Conservation (phyloP, 2,329 filamentous ascomycete genomes). For the Capronia coronata region DNA sequence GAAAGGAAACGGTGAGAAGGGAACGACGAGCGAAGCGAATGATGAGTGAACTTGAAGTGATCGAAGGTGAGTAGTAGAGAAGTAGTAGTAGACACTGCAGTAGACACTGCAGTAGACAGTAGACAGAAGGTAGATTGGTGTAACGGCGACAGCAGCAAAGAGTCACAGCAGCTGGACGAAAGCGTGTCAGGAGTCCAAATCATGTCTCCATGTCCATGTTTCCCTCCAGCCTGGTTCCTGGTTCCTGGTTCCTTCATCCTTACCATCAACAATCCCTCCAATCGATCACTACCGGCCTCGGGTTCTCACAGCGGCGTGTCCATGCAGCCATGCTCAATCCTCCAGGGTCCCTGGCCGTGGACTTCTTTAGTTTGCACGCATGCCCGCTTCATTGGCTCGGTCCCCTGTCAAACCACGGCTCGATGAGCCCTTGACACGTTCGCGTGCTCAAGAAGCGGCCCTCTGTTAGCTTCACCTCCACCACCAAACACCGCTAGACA, state of each 20-base stretch:
- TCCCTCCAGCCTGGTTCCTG: neutral
- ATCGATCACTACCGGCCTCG: neutral
- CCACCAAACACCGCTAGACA: constrained; percentile 6
- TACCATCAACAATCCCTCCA: neutral
- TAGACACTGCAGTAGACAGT: no score
- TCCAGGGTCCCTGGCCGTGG: neutral
- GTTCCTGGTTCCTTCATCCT: neutral
- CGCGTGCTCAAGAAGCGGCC: constrained; percentile 8
- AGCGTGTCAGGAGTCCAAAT: constrained; percentile 8
- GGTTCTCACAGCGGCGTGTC: constrained; percentile 3
- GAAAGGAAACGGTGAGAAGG: constrained; percentile 16
- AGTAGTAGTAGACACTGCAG: no score
- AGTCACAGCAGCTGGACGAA: neutral
- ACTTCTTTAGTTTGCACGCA: constrained; percentile 3
- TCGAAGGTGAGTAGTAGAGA: no score
- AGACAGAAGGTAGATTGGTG: no score
- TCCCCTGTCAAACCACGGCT: neutral
- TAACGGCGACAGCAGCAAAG: constrained; percentile 7
- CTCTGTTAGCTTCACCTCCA: constrained; percentile 5
- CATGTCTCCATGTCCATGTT: neutral
- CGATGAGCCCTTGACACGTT: constrained; percentile 7
- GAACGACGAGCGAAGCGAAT: constrained; percentile 10
- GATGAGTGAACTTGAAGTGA: no score
- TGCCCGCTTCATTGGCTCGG: constrained; percentile 9
- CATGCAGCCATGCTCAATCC: neutral